These are phyloP conservation scores for Neoboletus subvelutipes DNA, from an alignment of 768 basidiomycete species.

Conservation along the genomic window DNA sequence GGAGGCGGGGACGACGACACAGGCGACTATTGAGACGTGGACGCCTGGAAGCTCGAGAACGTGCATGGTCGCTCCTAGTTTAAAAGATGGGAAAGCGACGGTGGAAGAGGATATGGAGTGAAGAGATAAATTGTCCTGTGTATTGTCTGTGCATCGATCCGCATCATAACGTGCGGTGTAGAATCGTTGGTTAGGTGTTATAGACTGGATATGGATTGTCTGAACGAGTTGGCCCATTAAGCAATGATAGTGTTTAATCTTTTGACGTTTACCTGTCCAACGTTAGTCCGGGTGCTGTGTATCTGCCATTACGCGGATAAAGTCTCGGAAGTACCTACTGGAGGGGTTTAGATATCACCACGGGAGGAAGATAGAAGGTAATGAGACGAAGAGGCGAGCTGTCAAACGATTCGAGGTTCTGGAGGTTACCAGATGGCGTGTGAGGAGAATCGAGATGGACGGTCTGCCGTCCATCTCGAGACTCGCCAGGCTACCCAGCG, in stretches of 20 bases:
- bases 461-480: background rate
- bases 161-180: background rate
- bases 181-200: background rate
- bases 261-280: too few species aligned
- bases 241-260: too few species aligned
- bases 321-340: background rate
- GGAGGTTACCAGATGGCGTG: background rate
- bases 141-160: background rate
- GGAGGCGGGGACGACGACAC: background rate
- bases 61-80: background rate
- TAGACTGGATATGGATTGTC: background rate
- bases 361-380: background rate
- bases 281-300: background rate
- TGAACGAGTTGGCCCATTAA: background rate
- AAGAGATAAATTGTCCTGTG: background rate
- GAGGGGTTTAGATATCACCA: too few species aligned
- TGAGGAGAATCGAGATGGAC: background rate
- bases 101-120: background rate
- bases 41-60: slow-evolving; percentile 4
- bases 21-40: slow-evolving; percentile 4
- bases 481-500: background rate
- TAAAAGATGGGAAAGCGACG: background rate
- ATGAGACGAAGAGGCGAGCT: background rate
- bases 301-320: background rate
- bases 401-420: background rate